Conservation (phyloP, 306 rosid species). For the Trichosanthes cucumerina region DNA sequence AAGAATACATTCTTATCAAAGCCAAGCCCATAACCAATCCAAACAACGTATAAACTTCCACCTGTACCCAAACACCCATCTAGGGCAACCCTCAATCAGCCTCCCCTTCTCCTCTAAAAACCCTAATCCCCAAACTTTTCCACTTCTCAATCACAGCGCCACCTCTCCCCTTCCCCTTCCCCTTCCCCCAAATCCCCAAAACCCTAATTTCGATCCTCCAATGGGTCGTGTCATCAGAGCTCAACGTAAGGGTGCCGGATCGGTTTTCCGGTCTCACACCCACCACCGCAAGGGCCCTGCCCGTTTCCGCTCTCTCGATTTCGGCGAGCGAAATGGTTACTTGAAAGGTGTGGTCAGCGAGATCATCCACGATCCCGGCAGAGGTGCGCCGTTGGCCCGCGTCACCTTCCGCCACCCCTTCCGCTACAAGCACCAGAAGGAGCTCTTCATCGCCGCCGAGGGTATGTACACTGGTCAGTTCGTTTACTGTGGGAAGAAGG, state of each 20-base stretch:
- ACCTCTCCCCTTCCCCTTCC: neutral
- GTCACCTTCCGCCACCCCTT: conserved; percentile 17
- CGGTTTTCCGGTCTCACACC: conserved; percentile 20
- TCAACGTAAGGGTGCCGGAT: conserved; percentile 18
- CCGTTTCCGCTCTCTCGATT: conserved; percentile 15
- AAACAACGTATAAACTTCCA: neutral
- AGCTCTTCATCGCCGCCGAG: conserved; percentile 16
- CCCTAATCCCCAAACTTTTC: neutral
- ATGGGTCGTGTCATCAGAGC: conserved; percentile 19
- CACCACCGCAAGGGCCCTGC: conserved; percentile 20
- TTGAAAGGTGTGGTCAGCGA: conserved; percentile 10
- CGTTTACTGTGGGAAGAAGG: conserved; percentile 18
- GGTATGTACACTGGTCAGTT: conserved; percentile 19
- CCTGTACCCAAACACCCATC: neutral
- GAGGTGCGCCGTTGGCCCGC: conserved; percentile 12
- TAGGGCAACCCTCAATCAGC: neutral
- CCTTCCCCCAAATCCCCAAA: neutral
- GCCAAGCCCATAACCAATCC: neutral
- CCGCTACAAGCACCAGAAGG: conserved; percentile 18
- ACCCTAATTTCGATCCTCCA: neutral
- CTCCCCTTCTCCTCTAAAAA: neutral
- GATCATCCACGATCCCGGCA: conserved; percentile 16
- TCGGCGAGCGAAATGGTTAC: conserved; percentile 14
- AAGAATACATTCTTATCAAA: neutral
- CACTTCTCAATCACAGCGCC: neutral